Evolutionary conservation across 1,284 basidiomycete species (phyloP).

Genomic region (Pisolithus thermaeus): DNA sequence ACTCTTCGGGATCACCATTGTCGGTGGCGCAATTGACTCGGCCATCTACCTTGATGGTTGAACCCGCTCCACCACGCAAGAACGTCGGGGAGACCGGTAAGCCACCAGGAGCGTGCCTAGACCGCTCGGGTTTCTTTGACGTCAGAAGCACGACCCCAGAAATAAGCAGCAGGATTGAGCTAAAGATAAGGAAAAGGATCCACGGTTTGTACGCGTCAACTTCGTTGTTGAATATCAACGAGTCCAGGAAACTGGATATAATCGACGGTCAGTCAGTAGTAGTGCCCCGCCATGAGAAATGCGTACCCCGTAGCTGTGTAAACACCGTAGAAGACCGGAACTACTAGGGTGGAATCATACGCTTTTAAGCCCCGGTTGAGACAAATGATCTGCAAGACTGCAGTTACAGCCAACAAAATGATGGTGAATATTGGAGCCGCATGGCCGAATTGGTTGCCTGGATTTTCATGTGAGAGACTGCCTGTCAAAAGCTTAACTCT

Average conservation of each 20-base stretch:
- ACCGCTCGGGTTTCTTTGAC: constrained; percentile 71
- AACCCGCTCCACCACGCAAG: constrained; percentile 6
- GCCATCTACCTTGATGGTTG: constrained; percentile 15
- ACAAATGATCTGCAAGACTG: constrained; percentile 86
- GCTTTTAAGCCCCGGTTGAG: constrained; percentile 80
- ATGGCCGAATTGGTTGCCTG: constrained; percentile 83
- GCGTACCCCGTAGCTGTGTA: constrained; percentile 59
- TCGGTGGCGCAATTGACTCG: constrained; percentile 23
- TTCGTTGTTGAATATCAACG: constrained; percentile 77
- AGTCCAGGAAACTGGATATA: constrained; percentile 55
- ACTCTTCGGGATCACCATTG: constrained; percentile 28
- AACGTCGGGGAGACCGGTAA: constrained; percentile 10
- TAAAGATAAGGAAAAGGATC: constrained; percentile 82
- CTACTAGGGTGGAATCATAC: constrained; percentile 72
- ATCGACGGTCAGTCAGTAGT: constrained; percentile 2
- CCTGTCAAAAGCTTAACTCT: constrained; percentile 77
- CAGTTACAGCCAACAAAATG: constrained; percentile 71
- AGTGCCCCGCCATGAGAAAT: constrained; percentile 9
- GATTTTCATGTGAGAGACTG: constrained; percentile 66
- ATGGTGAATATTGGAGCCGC: constrained; percentile 80
- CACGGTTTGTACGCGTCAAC: constrained; percentile 78
- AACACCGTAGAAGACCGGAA: constrained; percentile 68
- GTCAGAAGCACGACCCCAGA: constrained; percentile 82
- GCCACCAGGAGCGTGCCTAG: constrained; percentile 14
- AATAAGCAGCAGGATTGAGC: constrained; percentile 80